These are phyloP conservation scores for Hygrophoropsis aurantiaca DNA, from an alignment of 768 basidiomycete species.

Conservation along the genomic window DNA sequence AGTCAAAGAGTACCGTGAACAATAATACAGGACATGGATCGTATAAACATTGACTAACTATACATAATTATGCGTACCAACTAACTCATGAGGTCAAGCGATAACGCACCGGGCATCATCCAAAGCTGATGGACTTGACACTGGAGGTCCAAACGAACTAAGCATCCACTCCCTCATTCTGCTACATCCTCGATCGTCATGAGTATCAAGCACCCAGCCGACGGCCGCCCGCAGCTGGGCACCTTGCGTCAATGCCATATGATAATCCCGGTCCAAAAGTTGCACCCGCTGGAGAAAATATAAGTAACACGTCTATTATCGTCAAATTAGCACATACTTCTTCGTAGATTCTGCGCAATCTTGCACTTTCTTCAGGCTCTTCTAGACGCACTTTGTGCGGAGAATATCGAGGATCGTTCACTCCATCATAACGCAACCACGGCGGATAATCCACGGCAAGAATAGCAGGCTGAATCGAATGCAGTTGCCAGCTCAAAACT, in stretches of 20 bases:
- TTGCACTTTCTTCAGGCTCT: constrained; percentile 4
- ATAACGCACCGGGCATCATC: constrained; percentile 1
- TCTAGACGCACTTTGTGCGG: constrained; percentile 5
- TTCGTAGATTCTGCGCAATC: constrained; percentile 1
- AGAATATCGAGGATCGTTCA: constrained; percentile 12
- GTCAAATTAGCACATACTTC: neutral
- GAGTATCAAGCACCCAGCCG: constrained; percentile 6
- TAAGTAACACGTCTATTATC: neutral
- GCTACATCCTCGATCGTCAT: constrained; percentile 3
- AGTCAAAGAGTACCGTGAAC: too few species aligned
- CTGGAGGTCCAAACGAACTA: constrained; percentile 9
- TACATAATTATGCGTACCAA: too few species aligned
- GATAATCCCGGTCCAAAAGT: neutral
- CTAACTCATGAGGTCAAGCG: neutral
- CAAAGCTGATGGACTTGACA: neutral
- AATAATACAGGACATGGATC: too few species aligned
- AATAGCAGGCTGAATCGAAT: constrained; percentile 16
- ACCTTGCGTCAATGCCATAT: constrained; percentile 7
- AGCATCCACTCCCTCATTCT: constrained; percentile 9
- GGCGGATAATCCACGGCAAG: constrained; percentile 22
- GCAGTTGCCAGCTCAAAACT: constrained; percentile 22
- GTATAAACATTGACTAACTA: too few species aligned
- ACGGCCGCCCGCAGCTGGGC: constrained; percentile 6
- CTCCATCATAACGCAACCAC: constrained; percentile 23
- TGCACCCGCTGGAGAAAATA: constrained; percentile 1